Percentiles rank a stretch among this genome's conserved stretches.
phyloP scores from a whole-genome alignment of 2,329 filamentous ascomycete genomes.

The Intubia oerlemansii region DNA sequence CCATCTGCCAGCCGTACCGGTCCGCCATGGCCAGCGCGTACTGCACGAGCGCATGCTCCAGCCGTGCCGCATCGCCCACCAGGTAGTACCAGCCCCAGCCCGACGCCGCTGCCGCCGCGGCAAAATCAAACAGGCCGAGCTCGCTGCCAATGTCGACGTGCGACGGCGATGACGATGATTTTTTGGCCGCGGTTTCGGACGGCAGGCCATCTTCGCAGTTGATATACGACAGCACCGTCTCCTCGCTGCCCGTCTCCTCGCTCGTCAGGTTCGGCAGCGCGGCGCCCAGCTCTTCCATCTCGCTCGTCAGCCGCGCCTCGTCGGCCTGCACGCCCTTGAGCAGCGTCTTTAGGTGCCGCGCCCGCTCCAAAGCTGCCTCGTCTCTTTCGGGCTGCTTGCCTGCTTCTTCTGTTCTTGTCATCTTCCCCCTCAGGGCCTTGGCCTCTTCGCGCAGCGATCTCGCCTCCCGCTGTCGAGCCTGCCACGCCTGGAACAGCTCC shows the following conservation, averaged over 20 bases:
- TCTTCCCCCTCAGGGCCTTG: conserved; percentile 35
- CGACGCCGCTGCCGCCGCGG: conserved; percentile 55
- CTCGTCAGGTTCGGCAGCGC: conserved; percentile 76
- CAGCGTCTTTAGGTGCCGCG: conserved; percentile 39
- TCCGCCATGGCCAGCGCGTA: conserved; percentile 61
- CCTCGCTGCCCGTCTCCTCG: conserved; percentile 44
- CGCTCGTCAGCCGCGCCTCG: conserved; percentile 34
- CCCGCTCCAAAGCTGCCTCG: conserved; percentile 34
- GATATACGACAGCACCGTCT: conserved; percentile 52
- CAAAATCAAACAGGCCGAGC: conserved; percentile 81
- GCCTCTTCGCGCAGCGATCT: conserved; percentile 41
- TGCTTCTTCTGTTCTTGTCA: conserved; percentile 12
- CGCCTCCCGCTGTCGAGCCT: conserved; percentile 35
- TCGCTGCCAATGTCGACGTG: conserved; percentile 74
- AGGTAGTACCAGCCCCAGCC: conserved; percentile 99
- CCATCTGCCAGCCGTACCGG: conserved; percentile 54
- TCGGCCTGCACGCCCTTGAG: conserved; percentile 37
- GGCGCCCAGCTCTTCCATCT: conserved; percentile 56
- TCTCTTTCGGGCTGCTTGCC: conserved; percentile 6
- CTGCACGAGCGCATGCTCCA: conserved; percentile 86
- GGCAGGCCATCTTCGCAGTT: conserved; percentile 44
- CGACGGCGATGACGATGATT: too few relatives aligned
- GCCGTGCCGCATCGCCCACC: conserved; percentile 68
- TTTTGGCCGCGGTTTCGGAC: conserved; percentile 5
- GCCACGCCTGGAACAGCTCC: conserved; percentile 33